Base-by-base conservation (phyloP, 2,329 filamentous ascomycete genomes). In the Sporothrix inflata region DNA sequence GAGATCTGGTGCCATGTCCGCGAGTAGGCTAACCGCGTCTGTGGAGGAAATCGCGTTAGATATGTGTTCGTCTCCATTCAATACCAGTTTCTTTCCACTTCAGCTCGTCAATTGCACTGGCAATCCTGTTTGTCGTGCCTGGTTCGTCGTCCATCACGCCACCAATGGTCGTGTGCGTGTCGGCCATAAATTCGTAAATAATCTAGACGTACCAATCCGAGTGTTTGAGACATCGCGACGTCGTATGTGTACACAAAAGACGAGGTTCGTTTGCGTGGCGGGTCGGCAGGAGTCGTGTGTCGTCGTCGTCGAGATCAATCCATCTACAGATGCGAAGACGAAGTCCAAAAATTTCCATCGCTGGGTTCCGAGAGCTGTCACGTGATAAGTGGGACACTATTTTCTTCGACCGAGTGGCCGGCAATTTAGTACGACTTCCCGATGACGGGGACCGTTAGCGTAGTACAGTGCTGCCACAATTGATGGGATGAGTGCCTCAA, bases 11-110 rank as follows among this genome's bases (percentile, higher is more conserved):
- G 96, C 96, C 97, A 99, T 85, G 92, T 90, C 78, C 97, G 91
- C 61, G 94, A 94, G 87, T 98, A 99, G 84, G 96, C 95, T 76
- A 99, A 91, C 80, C 93, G 93, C 74, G 96, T 98, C 94, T 98
- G 77, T 69, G 16, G 1, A 27, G 1, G 11, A 3, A 3, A 11
- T 53, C 4, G 42, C 30, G 51, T 69, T 55, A 69, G 67, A n/a
- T 1, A 45, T 27, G 14, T 9, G 12, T 19, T 3, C 11, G 7
- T 8, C 11, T 9, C 12, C 11, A 4, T 19, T 27, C 60, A 11
- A 21, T 16, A 4, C 4, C 38, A 16, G 14, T 27, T 21, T 27
- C 38, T 14, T 12, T 42, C 11, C 6, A 34, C 9, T 12, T 4
- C 16, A 27, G n/a, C n/a, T 14, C 38, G 38, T 27, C 60, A 63